A percentile compares a stretch with the other conserved stretches of the same genome.
Conservation (phyloP, 768 basidiomycete species). For the Naematelia aurantialba region DNA sequence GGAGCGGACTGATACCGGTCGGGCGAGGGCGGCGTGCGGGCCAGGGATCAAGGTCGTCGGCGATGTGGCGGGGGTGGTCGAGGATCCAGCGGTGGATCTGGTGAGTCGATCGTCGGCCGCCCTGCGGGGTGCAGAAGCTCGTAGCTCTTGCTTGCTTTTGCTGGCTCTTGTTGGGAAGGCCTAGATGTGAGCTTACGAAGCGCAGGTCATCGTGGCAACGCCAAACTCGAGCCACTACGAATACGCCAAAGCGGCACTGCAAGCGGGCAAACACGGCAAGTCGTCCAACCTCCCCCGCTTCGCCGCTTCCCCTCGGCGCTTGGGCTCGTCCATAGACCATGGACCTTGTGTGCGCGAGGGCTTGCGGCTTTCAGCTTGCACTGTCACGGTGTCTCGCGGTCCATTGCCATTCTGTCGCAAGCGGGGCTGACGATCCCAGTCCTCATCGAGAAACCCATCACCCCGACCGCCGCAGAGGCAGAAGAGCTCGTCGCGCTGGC, state of each 20-base stretch:
- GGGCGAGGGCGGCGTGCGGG: slow-evolving; percentile 7
- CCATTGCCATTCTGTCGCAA: too few relatives aligned
- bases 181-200: too few relatives aligned
- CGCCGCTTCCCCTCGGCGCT: too few relatives aligned
- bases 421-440: slow-evolving; percentile 41
- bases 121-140: slow-evolving; percentile 32
- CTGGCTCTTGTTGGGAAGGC: too few relatives aligned
- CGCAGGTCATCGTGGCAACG: slow-evolving; percentile 50
- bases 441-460: slow-evolving; percentile 43
- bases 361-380: too few relatives aligned
- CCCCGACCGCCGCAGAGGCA: slow-evolving; percentile 31
- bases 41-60: slow-evolving; percentile 30
- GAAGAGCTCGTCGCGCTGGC: slow-evolving; percentile 34
- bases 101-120: slow-evolving; percentile 53
- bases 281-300: slow-evolving; percentile 1
- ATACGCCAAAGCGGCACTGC: slow-evolving; percentile 24
- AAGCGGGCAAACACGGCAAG: slow-evolving; percentile 40
- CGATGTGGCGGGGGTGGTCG: slow-evolving; percentile 24
- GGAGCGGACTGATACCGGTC: slow-evolving; percentile 56
- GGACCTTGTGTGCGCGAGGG: too few relatives aligned
- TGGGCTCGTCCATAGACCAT: too few relatives aligned
- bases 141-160: too few relatives aligned
- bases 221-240: slow-evolving; percentile 39
- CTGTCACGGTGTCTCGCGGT: too few relatives aligned
- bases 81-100: slow-evolving; percentile 35